Base-by-base conservation (phyloP, 352 stramenopile genomes). In the Phytophthora pistaciae region DNA sequence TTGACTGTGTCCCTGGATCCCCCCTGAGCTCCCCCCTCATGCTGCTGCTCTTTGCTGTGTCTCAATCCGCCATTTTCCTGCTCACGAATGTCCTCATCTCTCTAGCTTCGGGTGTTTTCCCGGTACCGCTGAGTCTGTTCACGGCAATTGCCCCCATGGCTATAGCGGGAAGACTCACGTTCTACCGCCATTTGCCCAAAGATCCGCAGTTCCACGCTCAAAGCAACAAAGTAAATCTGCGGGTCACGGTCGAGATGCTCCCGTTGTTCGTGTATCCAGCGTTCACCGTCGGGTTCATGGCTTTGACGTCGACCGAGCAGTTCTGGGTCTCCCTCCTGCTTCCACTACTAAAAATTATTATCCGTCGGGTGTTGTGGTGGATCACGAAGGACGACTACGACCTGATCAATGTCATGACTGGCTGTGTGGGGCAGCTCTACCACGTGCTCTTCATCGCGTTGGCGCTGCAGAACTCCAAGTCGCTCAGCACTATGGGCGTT, bases 391-490 rank as follows among this genome's bases (percentile, higher is more conserved):
- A 68, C 8, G 55, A 79, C 14, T 54, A 75, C 25, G 75, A 86
- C 54, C 29, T 79, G 0, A 70, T 66, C 0, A 54, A 33, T 3
- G 72, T 75, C 36, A 65, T 60, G 38, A 67, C 36, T 9, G 49
- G 27, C 33, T 70, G 66, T 1, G 70, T 73, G 9, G 50, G 62
- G 1, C 75, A 83, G 27, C 46, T 82, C 5, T 80, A 83, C 44
- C 78, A 85, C 65, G 60, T 75, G 0, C 61, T 83, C 4, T 85
- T 85, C 63, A 72, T 63, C 1, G 68, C 58, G 1, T 68, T 60
- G 49, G 77, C 64, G 20, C 44, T 85, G 1, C 75, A 85, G 61
- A 80, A 70, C 21, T 60, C 75, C 44, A 79, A 80, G 40, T 82
- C 78, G 5, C 20, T 67, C 0, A 48, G 60, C 8, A 78, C 70